These are phyloP conservation scores for Sphagnum fallax DNA, from an alignment of 228 moss, liverwort and hornwort species.

Conservation along the genomic window DNA sequence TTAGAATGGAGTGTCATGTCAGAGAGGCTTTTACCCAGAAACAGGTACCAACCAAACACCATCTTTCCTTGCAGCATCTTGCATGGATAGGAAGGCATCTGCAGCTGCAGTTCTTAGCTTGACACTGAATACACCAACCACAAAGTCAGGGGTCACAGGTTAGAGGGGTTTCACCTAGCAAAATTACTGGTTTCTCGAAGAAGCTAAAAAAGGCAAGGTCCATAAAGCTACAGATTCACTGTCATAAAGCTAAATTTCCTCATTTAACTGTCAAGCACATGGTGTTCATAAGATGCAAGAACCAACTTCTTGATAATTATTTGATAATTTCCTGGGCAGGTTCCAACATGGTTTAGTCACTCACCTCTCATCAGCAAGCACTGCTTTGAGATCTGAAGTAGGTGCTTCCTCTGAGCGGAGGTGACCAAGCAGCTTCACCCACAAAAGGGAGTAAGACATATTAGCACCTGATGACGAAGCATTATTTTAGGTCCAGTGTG, in stretches of 20 bases:
- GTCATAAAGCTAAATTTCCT: background rate
- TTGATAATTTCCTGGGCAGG: background rate
- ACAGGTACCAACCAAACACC: slow-evolving; percentile 45
- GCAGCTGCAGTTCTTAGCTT: slow-evolving; percentile 43
- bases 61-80: slow-evolving; percentile 42
- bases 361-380: slow-evolving; percentile 49
- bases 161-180: background rate
- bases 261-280: background rate
- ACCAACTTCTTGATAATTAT: background rate
- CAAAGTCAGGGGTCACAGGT: background rate
- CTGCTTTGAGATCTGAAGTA: slow-evolving; percentile 31
- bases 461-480: background rate
- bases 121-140: slow-evolving; percentile 28
- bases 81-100: slow-evolving; percentile 49
- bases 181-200: background rate
- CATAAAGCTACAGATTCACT: background rate
- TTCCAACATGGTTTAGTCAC: background rate
- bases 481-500: background rate
- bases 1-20: too few relatives aligned
- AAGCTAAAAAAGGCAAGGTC: background rate
- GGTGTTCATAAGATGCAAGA: background rate
- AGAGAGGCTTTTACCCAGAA: slow-evolving; percentile 27
- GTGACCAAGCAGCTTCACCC: slow-evolving; percentile 43
- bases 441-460: background rate
- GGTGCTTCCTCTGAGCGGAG: slow-evolving; percentile 47